Evolutionary conservation across 331 rosid species (phyloP).

Genomic region (Arachis monticola): DNA sequence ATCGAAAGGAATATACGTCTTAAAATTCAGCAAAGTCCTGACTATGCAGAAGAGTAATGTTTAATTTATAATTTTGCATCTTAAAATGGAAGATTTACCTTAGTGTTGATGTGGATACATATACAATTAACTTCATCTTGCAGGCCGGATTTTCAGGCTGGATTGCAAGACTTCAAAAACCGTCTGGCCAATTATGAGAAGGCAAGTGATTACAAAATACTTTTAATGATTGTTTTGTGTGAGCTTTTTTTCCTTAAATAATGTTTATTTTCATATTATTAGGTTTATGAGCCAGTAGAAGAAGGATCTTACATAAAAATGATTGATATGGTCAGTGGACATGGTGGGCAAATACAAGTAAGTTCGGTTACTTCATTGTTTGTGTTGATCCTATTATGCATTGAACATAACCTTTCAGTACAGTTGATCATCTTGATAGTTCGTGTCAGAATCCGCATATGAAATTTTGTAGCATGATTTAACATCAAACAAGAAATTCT

Average conservation of each 20-base stretch:
- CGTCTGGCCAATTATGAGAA: conserved; percentile 86
- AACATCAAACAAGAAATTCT: conserved; percentile 8
- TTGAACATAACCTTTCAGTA: conserved; percentile 4
- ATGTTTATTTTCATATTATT: conserved; percentile 39
- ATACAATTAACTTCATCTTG: conserved; percentile 47
- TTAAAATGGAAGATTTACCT: conserved; percentile 2
- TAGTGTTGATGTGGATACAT: conserved; percentile 27
- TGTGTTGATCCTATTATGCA: not conserved
- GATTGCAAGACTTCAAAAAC: conserved; percentile 81
- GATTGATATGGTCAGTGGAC: conserved; percentile 98
- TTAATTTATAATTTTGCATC: conserved; percentile 37
- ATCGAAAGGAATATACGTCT: conserved; percentile 95
- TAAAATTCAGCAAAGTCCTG: conserved; percentile 98
- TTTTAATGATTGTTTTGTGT: conserved; percentile 38
- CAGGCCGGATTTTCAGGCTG: conserved; percentile 97
- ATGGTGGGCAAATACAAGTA: conserved; percentile 97
- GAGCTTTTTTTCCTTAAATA: conserved; percentile 31
- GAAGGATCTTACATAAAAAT: conserved; percentile 99
- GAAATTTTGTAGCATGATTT: conserved; percentile 10
- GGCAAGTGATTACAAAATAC: conserved; percentile 48
- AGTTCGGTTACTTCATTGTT: conserved; percentile 49
- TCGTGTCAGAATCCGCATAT: not conserved
- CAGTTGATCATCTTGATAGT: not conserved
- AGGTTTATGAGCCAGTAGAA: conserved; percentile 94
- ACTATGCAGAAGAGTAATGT: conserved; percentile 98